Base-by-base conservation (phyloP, 768 basidiomycete genomes). In the Psilocybe azurescens region DNA sequence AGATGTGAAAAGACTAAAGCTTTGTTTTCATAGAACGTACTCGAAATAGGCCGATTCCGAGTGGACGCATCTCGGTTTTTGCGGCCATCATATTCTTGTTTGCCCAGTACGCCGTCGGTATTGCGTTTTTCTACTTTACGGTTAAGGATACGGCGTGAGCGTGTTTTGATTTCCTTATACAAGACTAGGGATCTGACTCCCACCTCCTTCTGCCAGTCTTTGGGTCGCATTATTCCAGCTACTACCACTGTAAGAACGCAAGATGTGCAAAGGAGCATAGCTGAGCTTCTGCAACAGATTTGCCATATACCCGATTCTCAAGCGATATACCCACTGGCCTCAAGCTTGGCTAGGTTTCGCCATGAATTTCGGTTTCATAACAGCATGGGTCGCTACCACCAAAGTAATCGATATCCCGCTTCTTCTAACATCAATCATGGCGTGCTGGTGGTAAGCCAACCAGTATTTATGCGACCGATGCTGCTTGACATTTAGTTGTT, bases 291-390 rank as follows among this genome's bases (percentile, higher is more conserved):
- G 83, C 2, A 1, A 48, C 29, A 65, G 63, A 55, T 82, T 82
- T 62, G 77, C 78, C 2, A 74, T 85, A 44, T 88, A 88, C 68
- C 86, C 86, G 11, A 74, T 87, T 7, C 73, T 86, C 56, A 88
- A 88, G 66, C 77, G 86, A 7, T 70, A 81, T 41, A 87, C 86
- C 0, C 73, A 85, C 63, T 88, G 85, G 85, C 86, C 86, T 0
- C 86, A 88, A 65, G 84, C 84, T 0, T 86, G 83, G 84, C 79
- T 88, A 1, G 86, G 86, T 28, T 74, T 86, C 57, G 82, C 83
- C 7, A 85, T 86, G 81, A 86, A 83, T 63, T 84, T 85, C 58
- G 81, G 85, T 11, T 76, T 83, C 61, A 71, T 81, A 38, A 81
- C 82, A 2, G 77, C 81, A 0, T 86, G 83, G 83, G 68, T 80